Evolutionary conservation across 768 basidiomycete genomes (phyloP).

Genomic region (Macrolepiota albuminosa): DNA sequence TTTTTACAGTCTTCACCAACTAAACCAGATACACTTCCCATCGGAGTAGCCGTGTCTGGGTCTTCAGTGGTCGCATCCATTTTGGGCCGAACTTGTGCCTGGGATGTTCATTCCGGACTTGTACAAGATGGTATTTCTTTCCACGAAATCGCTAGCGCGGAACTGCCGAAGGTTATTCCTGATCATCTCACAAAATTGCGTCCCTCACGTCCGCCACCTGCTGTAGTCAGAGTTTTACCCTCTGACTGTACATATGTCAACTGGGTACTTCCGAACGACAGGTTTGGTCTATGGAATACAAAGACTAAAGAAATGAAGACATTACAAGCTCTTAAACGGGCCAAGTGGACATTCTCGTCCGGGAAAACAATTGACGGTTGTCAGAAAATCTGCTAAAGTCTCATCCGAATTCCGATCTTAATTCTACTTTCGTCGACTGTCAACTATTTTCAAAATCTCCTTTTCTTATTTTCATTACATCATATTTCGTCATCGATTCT

Average conservation of each 20-base stretch:
- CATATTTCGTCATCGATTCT: too few relatives aligned
- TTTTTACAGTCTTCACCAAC: neutral
- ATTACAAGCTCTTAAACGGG: neutral
- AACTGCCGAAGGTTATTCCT: neutral
- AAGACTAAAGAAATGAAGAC: neutral
- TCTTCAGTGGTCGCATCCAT: neutral
- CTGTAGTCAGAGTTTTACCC: neutral
- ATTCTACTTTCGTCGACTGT: too few relatives aligned
- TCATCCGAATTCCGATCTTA: too few relatives aligned
- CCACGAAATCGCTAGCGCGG: neutral
- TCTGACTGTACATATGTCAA: neutral
- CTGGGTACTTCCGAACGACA: neutral
- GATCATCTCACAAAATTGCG: neutral
- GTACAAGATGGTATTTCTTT: neutral
- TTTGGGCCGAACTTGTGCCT: neutral
- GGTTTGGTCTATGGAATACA: neutral
- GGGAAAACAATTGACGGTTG: neutral
- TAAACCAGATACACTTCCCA: neutral
- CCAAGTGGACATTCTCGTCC: neutral
- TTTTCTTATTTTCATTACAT: too few relatives aligned
- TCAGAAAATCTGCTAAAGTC: too few relatives aligned
- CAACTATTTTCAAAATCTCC: too few relatives aligned
- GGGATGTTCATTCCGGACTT: neutral
- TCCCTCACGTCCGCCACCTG: neutral
- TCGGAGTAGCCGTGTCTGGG: neutral